Base-by-base conservation (phyloP, 192 early-diverging fungal genomes). In the Cetraspora pellucida region DNA sequence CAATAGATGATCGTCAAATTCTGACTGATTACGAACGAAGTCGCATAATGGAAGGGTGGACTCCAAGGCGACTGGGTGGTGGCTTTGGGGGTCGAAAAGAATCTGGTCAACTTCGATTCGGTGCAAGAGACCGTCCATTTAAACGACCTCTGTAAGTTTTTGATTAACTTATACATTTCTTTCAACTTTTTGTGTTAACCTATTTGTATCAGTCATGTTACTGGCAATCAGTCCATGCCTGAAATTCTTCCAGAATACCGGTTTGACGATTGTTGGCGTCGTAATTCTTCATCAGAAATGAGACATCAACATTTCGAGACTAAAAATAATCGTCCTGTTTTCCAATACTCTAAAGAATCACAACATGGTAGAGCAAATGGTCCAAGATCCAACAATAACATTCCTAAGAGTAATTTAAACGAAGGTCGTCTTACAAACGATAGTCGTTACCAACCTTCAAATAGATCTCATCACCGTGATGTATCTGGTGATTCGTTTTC, bases 71-170 rank as follows among this genome's bases (percentile, higher is more conserved):
- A 59, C 60, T 84, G 19, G 83, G 83, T 30, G 83, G 83, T 21
- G 83, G 83, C 44, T 84, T 82, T 72, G 81, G 79, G 16, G 83
- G 83, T 7, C 71, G 72, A 65, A 84, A 84, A 74, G 79, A 82
- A 69, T 82, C 81, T 28, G 83, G 83, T 0, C 83, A 84, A 57
- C 67, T 84, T 47, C 49, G 83, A 54, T 84, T 84, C 69, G 83
- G 83, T 27, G 78, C 81, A 27, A 75, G 81, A 73, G 81, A 82
- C 25, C 69, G 83, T 25, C 79, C 79, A 0, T 84, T 84, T 60
- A 70, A 78, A 59, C 30, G 74, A 37, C 74, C 74, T 25, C 21
- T 76, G 74, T 76, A 76, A 61, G 74, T 50, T 21, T 10, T 25
- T 60, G 13, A n/a, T 60, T 57, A 45, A 30, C 21, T 11, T 27